phyloP scores from a whole-genome alignment of 768 basidiomycete genomes.

The Agrocybe pediades region DNA sequence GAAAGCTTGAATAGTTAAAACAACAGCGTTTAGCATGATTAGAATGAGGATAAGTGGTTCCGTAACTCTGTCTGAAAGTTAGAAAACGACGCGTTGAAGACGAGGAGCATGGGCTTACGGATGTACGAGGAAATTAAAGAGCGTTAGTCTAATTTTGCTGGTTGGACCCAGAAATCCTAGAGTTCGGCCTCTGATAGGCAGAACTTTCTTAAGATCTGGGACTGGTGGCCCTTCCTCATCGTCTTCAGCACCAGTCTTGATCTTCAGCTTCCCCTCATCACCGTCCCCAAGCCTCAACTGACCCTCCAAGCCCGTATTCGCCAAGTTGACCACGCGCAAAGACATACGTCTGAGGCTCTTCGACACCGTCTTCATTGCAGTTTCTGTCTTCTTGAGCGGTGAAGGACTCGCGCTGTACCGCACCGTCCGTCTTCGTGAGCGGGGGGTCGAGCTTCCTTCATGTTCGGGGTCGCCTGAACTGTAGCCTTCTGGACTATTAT shows the following conservation, averaged over 20 bases:
- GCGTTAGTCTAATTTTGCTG: slow-evolving; percentile 59
- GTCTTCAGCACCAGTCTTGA: slow-evolving; percentile 32
- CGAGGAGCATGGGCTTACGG: slow-evolving; percentile 51
- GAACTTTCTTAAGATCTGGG: slow-evolving; percentile 43
- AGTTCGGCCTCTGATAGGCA: slow-evolving; percentile 75
- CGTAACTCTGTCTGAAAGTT: slow-evolving; percentile 60
- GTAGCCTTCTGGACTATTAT: slow-evolving; percentile 28
- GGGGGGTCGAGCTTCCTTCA: slow-evolving; percentile 39
- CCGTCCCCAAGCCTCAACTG: slow-evolving; percentile 58
- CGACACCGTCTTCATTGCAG: slow-evolving; percentile 59
- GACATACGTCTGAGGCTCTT: slow-evolving; percentile 64
- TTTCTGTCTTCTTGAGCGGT: slow-evolving; percentile 61
- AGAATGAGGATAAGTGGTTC: slow-evolving; percentile 83
- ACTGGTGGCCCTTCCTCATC: slow-evolving; percentile 37
- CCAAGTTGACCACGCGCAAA: slow-evolving; percentile 81
- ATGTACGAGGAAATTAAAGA: slow-evolving; percentile 71
- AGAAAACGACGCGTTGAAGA: neutral
- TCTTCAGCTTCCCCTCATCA: slow-evolving; percentile 33
- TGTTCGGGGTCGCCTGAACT: slow-evolving; percentile 51
- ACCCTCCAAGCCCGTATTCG: slow-evolving; percentile 58
- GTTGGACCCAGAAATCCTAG: slow-evolving; percentile 75
- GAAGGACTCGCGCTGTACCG: slow-evolving; percentile 59
- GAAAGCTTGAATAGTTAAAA: slow-evolving; percentile 81
- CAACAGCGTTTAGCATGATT: slow-evolving; percentile 81
- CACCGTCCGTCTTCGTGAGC: slow-evolving; percentile 40